Base-by-base conservation (phyloP, 345 rosid species). In the Crucihimalaya himalaica region DNA sequence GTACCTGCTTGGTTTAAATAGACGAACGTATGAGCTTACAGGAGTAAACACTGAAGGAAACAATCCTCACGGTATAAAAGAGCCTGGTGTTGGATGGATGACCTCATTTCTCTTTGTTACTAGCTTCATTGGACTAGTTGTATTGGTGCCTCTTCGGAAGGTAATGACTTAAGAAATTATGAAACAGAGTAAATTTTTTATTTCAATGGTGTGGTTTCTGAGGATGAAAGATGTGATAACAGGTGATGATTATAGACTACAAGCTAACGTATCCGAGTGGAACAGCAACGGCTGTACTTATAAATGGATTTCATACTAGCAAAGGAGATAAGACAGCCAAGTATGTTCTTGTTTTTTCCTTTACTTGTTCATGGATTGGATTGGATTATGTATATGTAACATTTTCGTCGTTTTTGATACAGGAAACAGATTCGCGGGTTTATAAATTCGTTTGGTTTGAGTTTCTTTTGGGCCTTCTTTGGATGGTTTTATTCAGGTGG, bases 31-130 rank as follows among this genome's bases (percentile, higher is more conserved):
- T 63, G 88, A 81, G 81, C 86, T 78, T 16, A 86, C 88, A 1
- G 80, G 80, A 58, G 99, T 86, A 35, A 82, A 81, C 47, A 79
- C 91, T 2, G 80, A 67, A n/a, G 92, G 97, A 39, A 95, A 92
- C 78, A 80, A 23, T 81, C 88, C 92, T 35, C 71, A 73, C 11
- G 86, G 93, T 68, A 81, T 74, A 12, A 95, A 86, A 77, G 99
- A 95, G 61, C 99, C 97, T 32, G 91, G 86, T 55, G 61, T 95
- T 70, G 91, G 87, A 55, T 93, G 98, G 98, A 93, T 93, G 97
- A 88, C 83, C 39, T 84, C 86, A 40, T 90, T 93, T 43, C 96
- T 93, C 50, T 88, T 90, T 75, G 84, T 84, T 5, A 85, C 82
- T 71, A 72, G 88, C 53, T 93, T 93, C 78, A 96, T 90, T 61